Evolutionary conservation across 352 stramenopile species (phyloP), one percentile per base, ranked within the genome.

Genomic region (Globisporangium ultimum): DNA sequence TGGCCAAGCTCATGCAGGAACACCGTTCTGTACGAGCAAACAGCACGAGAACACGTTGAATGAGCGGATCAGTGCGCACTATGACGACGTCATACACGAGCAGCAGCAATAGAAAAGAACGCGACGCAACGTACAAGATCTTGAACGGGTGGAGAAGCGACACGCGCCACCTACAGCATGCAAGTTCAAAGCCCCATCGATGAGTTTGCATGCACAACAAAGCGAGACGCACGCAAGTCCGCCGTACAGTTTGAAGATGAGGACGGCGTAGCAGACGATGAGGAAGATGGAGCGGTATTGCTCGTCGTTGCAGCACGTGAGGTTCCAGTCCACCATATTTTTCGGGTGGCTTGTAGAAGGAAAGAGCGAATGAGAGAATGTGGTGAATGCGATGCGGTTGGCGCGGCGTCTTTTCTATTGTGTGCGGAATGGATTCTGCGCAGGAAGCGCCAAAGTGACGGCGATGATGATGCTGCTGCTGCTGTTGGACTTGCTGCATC

Each of bases 291-390:
- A 88, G 47, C 88, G 70, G 53, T 84, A 89, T 60, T 96, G 87
- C 60, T 87, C 74, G 68, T 94, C 84, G 63, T 95, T 96, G 81
- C 87, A 96, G 80, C 87, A 96, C 66, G 76, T 71, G 58, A 93
- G 77, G 45, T 65, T 80, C 71, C 66, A 80, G 61, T 91, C 78
- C 38, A 81, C 56, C 57, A 70, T 70, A 0, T 5, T 36, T 36
- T 1, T 36, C 28, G 1, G 28, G 4, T 36, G 28, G 4, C 24
- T 32, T 32, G 24, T 32, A 32, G n/a, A n/a, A n/a, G 24, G 24
- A 28, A 28, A 28, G 24, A 2, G 24, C 24, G 24, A 28, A 5
- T 28, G 24, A 28, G 24, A 2, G 24, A 28, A n/a, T n/a, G n/a
- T n/a, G n/a, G n/a, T n/a, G n/a, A 5, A 5, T 32, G 24, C 5